phyloP scores from a whole-genome alignment of 1,284 basidiomycete genomes.

The Leccinum solheimii region DNA sequence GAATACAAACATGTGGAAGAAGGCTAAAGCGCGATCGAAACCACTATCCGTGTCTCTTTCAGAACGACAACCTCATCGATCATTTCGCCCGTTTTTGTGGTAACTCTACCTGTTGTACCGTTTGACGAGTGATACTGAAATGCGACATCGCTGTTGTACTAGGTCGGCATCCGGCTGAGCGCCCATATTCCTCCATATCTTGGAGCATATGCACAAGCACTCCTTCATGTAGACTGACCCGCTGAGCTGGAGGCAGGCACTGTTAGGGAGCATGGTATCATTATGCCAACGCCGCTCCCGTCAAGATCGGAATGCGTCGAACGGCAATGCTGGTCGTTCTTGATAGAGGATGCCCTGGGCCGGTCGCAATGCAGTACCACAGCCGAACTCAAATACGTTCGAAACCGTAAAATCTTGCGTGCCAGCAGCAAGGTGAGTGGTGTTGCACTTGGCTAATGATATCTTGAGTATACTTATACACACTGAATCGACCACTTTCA shows the following conservation, averaged over 20 bases:
- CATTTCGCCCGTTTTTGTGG: background rate
- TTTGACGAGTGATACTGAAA: background rate
- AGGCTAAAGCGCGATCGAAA: background rate
- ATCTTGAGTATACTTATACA: background rate
- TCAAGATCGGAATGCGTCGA: background rate
- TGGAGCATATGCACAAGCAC: background rate
- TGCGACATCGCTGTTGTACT: background rate
- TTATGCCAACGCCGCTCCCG: background rate
- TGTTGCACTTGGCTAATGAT: background rate
- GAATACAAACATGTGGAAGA: background rate
- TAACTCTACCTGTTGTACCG: background rate
- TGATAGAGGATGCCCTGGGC: background rate
- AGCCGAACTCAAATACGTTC: background rate
- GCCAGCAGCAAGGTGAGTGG: background rate
- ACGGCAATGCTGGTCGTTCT: background rate
- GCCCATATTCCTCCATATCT: background rate
- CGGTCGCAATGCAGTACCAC: background rate
- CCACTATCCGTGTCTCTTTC: background rate
- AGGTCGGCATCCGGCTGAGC: background rate
- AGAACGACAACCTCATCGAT: background rate
- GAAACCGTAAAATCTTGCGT: background rate
- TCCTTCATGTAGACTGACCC: background rate
- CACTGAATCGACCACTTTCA: no score
- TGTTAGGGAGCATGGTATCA: background rate
- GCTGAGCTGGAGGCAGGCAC: background rate